Percentiles rank a stretch among this genome's conserved stretches.
Evolutionary conservation across 129 eudicot species (phyloP).

Genomic region (Silybum marianum): DNA sequence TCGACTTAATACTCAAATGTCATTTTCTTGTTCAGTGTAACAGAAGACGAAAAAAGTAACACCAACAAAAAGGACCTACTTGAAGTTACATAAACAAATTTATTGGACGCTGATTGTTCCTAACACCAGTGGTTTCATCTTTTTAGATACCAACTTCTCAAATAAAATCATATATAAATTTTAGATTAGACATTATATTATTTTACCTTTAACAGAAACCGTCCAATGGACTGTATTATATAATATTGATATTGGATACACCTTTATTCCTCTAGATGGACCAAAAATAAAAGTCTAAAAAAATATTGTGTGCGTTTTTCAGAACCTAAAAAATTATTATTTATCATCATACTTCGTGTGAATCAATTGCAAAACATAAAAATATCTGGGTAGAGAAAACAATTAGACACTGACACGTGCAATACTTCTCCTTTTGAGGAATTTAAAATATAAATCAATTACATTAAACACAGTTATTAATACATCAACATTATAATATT

Average conservation of each 20-base stretch:
- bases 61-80: neutral
- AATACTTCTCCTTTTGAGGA: slow-evolving; percentile 32
- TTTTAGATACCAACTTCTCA: neutral
- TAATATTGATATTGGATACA: too few relatives aligned
- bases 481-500: neutral
- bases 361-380: neutral
- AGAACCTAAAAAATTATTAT: neutral
- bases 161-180: neutral
- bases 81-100: neutral
- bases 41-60: neutral
- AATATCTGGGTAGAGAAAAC: neutral
- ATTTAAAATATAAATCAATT: slow-evolving; percentile 2
- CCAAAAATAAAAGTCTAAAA: neutral
- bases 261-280: neutral
- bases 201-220: neutral
- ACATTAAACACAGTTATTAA: neutral
- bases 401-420: slow-evolving; percentile 36
- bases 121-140: neutral
- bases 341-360: neutral
- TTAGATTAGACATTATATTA: neutral
- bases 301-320: neutral
- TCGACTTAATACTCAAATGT: neutral
- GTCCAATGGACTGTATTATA: neutral
- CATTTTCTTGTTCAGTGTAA: neutral
- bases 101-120: neutral